These are phyloP conservation scores for Chaetomium fimeti DNA, from an alignment of 495 filamentous ascomycete species.

Conservation along the genomic window DNA sequence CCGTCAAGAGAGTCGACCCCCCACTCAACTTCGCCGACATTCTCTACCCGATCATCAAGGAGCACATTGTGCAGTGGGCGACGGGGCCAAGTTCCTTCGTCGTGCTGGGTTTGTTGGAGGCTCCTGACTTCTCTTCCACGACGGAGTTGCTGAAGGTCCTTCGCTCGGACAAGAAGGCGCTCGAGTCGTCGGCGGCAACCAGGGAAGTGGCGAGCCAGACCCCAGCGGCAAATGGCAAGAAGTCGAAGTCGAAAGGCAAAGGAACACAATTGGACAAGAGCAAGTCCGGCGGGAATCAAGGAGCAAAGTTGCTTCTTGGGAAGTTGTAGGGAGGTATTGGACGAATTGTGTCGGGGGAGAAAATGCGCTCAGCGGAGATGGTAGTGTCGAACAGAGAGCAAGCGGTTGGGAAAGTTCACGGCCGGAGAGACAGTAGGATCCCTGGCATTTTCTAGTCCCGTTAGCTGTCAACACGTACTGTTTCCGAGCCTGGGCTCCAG, in stretches of 20 bases:
- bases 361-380: neutral
- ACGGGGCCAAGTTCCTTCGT: conserved; percentile 79
- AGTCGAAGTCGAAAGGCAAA: conserved; percentile 41
- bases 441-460: neutral
- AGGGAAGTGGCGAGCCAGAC: conserved; percentile 39
- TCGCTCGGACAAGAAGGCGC: conserved; percentile 55
- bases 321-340: conserved; percentile 33
- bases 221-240: conserved; percentile 45
- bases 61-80: conserved; percentile 80
- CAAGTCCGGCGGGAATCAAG: conserved; percentile 30
- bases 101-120: conserved; percentile 74
- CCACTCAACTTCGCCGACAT: conserved; percentile 74
- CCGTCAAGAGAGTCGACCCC: conserved; percentile 67
- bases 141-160: conserved; percentile 63
- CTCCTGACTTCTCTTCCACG: conserved; percentile 68
- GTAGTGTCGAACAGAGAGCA: neutral
- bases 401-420: neutral
- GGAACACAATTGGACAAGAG: conserved; percentile 45
- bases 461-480: neutral
- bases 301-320: conserved; percentile 49
- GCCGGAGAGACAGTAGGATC: neutral
- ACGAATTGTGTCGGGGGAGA: neutral
- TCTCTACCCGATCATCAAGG: conserved; percentile 73
- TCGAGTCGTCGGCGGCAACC: conserved; percentile 51
- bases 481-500: neutral